These are phyloP conservation scores for Dittrichia graveolens DNA, from an alignment of 129 eudicot species.

Conservation along the genomic window DNA sequence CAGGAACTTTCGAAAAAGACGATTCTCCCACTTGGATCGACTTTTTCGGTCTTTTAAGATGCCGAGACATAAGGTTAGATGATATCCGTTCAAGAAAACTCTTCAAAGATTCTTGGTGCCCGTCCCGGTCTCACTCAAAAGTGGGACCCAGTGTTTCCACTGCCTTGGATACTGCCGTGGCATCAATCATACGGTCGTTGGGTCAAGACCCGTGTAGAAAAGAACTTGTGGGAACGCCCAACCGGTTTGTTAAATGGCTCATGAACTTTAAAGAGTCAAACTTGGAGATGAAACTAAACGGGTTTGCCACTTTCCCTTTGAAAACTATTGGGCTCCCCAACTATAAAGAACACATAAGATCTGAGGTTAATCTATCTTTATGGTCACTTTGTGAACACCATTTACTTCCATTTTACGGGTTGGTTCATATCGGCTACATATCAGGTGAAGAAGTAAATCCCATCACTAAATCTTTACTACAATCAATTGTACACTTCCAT, in stretches of 20 bases:
- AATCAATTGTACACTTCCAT: constrained; percentile 81
- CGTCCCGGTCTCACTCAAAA: constrained; percentile 44
- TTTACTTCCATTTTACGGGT: constrained; percentile 90
- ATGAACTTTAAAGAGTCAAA: constrained; percentile 57
- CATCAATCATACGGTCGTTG: constrained; percentile 58
- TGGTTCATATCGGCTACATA: constrained; percentile 84
- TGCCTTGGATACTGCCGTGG: constrained; percentile 54
- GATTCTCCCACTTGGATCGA: constrained; percentile 61
- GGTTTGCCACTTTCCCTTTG: constrained; percentile 32
- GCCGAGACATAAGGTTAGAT: constrained; percentile 47
- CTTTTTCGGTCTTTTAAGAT: constrained; percentile 67
- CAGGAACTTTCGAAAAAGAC: constrained; percentile 63
- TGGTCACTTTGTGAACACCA: constrained; percentile 99
- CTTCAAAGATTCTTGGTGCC: constrained; percentile 66
- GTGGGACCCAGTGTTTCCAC: constrained; percentile 37
- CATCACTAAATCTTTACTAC: constrained; percentile 56
- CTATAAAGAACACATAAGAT: constrained; percentile 37
- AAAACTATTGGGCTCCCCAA: constrained; percentile 31
- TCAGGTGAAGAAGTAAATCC: constrained; percentile 47
- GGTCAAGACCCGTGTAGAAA: constrained; percentile 81
- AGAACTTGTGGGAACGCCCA: constrained; percentile 79
- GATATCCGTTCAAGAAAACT: constrained; percentile 26
- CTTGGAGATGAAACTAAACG: constrained; percentile 73
- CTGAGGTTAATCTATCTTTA: constrained; percentile 64
- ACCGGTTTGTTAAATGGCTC: constrained; percentile 74